These are phyloP conservation scores for Funneliformis geosporum DNA, from an alignment of 192 early-diverging fungal genomes.

Conservation along the genomic window DNA sequence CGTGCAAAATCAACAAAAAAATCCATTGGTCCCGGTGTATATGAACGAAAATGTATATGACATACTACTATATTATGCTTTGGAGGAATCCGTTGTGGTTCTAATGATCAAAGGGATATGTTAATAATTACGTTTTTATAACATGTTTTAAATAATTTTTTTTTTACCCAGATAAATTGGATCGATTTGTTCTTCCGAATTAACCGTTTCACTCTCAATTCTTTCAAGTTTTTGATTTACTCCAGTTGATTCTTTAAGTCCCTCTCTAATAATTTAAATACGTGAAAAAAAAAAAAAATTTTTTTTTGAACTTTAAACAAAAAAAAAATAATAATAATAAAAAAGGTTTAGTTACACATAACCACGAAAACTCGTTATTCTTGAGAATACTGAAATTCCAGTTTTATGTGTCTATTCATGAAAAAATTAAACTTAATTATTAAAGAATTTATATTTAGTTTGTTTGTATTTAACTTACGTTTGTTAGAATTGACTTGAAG, in stretches of 20 bases:
- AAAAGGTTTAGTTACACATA: background rate
- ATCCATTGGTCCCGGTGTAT: slow-evolving; percentile 83
- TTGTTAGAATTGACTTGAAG: background rate
- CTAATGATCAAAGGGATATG: background rate
- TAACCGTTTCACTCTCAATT: background rate
- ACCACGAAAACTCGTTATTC: background rate
- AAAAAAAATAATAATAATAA: too few relatives aligned
- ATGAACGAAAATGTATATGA: slow-evolving; percentile 75
- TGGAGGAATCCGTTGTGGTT: slow-evolving; percentile 51
- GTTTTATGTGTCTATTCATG: background rate
- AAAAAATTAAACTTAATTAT: background rate
- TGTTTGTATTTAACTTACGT: background rate
- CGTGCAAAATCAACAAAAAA: slow-evolving; percentile 85
- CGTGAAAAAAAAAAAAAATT: background rate
- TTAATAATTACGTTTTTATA: background rate
- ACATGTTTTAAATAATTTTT: background rate
- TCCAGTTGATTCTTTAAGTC: background rate
- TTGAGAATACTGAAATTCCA: background rate
- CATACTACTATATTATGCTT: slow-evolving; percentile 71
- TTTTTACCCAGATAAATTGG: background rate
- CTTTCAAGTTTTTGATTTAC: background rate
- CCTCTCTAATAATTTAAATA: background rate
- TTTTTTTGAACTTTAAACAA: background rate
- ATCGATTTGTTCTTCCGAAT: background rate
- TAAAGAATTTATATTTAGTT: background rate